A percentile compares a stretch with the other conserved stretches of the same genome.
Conservation (phyloP, 2,329 filamentous ascomycete species). For the Monosporascus sp. region DNA sequence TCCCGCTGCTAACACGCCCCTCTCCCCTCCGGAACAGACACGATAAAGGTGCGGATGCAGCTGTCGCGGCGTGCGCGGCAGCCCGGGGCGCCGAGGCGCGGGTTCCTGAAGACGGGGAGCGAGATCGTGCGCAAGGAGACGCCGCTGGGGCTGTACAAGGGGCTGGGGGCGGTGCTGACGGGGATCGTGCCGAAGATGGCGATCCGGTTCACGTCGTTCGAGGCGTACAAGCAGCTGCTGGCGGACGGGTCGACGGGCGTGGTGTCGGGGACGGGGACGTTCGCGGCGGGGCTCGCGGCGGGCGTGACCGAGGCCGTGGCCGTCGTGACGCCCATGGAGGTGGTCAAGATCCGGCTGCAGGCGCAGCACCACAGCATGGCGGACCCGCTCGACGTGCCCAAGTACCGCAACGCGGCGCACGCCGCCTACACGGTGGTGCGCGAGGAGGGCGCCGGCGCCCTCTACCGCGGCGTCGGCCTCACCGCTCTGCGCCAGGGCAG, state of each 20-base stretch:
- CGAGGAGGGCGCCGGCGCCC: slow-evolving; percentile 81
- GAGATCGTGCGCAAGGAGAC: slow-evolving; percentile 90
- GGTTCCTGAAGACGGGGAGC: slow-evolving; percentile 79
- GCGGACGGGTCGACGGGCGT: slow-evolving; percentile 61
- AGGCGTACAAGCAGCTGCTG: slow-evolving; percentile 84
- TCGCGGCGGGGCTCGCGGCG: slow-evolving; percentile 72
- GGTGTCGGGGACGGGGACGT: slow-evolving; percentile 67
- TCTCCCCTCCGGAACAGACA: slow-evolving; percentile 50
- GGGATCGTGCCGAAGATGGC: slow-evolving; percentile 99
- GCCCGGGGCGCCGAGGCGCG: slow-evolving; percentile 79
- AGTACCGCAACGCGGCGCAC: slow-evolving; percentile 91
- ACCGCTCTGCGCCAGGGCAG: slow-evolving; percentile 91
- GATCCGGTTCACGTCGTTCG: slow-evolving; percentile 96
- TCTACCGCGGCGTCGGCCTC: slow-evolving; percentile 90
- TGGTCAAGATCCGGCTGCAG: slow-evolving; percentile 97
- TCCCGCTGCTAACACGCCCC: slow-evolving; percentile 2
- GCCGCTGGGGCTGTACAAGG: slow-evolving; percentile 91
- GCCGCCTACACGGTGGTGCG: slow-evolving; percentile 80
- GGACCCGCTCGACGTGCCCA: slow-evolving; percentile 90
- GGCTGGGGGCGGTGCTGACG: slow-evolving; percentile 90
- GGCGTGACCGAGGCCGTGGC: slow-evolving; percentile 95
- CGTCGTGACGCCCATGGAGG: slow-evolving; percentile 98
- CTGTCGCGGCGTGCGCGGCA: slow-evolving; percentile 79
- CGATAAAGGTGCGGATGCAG: slow-evolving; percentile 99
- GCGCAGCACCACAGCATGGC: slow-evolving; percentile 98